Evolutionary conservation across 1,284 basidiomycete genomes (phyloP).

Genomic region (Tilletia setariae): DNA sequence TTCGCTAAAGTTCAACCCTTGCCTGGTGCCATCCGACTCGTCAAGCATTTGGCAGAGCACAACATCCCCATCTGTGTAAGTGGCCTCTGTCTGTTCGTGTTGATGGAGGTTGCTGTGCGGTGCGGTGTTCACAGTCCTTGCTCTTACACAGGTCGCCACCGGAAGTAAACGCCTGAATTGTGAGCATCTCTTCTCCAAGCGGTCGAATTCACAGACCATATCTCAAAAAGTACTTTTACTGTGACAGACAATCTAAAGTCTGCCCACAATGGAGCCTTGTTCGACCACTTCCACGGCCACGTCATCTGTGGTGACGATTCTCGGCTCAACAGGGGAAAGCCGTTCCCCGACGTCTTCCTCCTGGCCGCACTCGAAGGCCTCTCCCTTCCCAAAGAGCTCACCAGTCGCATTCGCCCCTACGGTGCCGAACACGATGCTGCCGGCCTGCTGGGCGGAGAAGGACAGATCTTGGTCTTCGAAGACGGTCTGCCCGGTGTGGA

Average conservation of each 20-base stretch:
- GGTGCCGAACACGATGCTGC: conserved; percentile 31
- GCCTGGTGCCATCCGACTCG: conserved; percentile 48
- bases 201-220: background rate
- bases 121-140: background rate
- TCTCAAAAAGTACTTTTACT: background rate
- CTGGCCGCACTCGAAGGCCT: conserved; percentile 48
- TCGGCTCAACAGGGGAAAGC: conserved; percentile 47
- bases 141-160: conserved; percentile 36
- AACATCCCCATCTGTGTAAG: conserved; percentile 49
- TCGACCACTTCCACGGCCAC: conserved; percentile 40
- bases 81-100: background rate
- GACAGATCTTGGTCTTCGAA: conserved; percentile 52
- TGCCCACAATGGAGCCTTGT: conserved; percentile 35
- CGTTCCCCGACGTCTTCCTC: conserved; percentile 52
- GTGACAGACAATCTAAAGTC: conserved; percentile 44
- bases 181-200: conserved; percentile 12
- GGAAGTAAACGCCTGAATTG: conserved; percentile 50
- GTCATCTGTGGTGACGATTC: conserved; percentile 52
- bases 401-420: background rate
- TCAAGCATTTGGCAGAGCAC: conserved; percentile 48
- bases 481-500: conserved; percentile 50
- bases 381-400: conserved; percentile 12
- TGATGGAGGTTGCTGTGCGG: background rate
- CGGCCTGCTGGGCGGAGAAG: conserved; percentile 35
- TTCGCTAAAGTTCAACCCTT: conserved; percentile 50